Percentiles rank a stretch among this genome's conserved stretches.
Conservation (phyloP, 176 grass and related monocot species). For the Tuctoria greenei region DNA sequence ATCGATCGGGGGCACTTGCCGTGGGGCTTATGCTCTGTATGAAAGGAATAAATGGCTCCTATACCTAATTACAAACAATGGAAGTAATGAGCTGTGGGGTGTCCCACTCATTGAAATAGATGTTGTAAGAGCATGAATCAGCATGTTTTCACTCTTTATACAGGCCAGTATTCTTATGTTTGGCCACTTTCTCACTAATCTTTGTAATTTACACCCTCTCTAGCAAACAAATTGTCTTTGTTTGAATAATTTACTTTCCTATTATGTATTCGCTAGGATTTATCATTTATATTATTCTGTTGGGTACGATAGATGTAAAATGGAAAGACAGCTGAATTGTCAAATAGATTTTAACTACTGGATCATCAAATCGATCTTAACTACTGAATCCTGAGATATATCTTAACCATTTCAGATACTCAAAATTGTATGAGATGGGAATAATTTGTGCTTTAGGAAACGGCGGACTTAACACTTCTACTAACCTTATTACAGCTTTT, state of each 20-base stretch:
- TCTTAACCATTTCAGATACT: neutral
- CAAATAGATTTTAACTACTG: neutral
- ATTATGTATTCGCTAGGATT: too few species aligned
- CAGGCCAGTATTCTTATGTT: neutral
- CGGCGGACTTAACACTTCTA: neutral
- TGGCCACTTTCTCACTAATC: neutral
- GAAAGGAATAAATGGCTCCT: neutral
- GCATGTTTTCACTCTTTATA: neutral
- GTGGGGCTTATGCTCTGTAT: neutral
- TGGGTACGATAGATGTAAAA: neutral
- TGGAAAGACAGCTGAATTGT: neutral
- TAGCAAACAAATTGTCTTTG: neutral
- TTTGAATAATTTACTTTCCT: neutral
- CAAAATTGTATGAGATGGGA: neutral
- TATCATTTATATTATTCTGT: neutral
- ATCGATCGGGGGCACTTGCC: neutral
- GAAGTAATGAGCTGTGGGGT: constrained; percentile 4
- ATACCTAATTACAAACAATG: neutral
- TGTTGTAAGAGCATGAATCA: neutral
- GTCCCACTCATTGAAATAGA: too few species aligned
- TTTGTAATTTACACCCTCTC: neutral
- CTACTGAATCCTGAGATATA: too few species aligned
- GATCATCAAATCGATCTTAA: too few species aligned
- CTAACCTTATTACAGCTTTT: neutral
- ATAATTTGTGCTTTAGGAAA: neutral